Evolutionary conservation across 73 alveolate species (phyloP).

Genomic region (Paramecium biaurelia): DNA sequence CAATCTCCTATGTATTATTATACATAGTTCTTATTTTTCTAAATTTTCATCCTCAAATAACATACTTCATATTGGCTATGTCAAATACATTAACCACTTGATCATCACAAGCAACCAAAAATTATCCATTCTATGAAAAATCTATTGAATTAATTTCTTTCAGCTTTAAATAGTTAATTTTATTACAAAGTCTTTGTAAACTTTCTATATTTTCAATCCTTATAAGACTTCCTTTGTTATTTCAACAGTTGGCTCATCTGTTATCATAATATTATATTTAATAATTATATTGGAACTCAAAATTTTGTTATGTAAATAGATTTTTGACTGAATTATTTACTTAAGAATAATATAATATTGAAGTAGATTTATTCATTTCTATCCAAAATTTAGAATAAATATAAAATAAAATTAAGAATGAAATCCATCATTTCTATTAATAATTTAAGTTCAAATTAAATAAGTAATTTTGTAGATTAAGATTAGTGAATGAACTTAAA

Average conservation of each 20-base stretch:
- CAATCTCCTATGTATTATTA: background rate
- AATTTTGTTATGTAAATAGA: background rate
- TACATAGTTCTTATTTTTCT: background rate
- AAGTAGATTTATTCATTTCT: background rate
- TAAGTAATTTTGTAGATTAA: too few relatives aligned
- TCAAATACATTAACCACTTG: background rate
- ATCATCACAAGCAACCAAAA: constrained; percentile 12
- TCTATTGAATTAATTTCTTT: background rate
- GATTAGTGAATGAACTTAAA: background rate
- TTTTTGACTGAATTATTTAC: background rate
- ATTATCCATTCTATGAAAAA: background rate
- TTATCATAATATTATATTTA: background rate
- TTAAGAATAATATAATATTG: background rate
- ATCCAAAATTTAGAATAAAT: background rate
- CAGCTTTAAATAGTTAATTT: background rate
- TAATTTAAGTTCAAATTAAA: too few relatives aligned
- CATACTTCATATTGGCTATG: background rate
- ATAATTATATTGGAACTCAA: background rate
- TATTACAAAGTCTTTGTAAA: background rate
- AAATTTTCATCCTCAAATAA: background rate
- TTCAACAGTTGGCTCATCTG: constrained; percentile 18
- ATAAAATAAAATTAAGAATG: background rate
- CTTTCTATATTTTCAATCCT: background rate
- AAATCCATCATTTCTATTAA: too few relatives aligned
- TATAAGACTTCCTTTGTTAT: background rate